Percentiles rank a stretch among this genome's conserved stretches.
Conservation (phyloP, 495 filamentous ascomycete genomes). For the Penicillium canescens region DNA sequence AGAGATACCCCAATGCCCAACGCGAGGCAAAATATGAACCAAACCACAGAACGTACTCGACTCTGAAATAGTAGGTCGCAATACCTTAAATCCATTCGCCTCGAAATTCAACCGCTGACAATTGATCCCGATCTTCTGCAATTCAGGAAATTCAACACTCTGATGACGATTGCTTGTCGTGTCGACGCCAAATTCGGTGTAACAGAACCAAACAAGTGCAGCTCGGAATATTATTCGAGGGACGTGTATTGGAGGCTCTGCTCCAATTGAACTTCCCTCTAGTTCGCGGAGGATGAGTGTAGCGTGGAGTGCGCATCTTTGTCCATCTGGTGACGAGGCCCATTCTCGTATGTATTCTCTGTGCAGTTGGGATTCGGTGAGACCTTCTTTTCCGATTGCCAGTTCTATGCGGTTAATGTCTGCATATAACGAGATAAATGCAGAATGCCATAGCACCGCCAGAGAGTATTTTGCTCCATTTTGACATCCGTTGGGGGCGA, state of each 20-base stretch:
- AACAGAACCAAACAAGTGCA: conserved; percentile 15
- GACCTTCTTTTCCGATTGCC: conserved; percentile 25
- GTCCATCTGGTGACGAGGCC: conserved; percentile 17
- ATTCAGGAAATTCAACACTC: conserved; percentile 9
- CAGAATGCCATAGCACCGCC: conserved; percentile 32
- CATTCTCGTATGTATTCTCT: conserved; percentile 11
- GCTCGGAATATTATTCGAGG: conserved; percentile 18
- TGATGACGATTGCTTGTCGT: not conserved
- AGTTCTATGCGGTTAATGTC: conserved; percentile 31
- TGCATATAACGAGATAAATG: conserved; percentile 28
- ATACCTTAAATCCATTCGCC: conserved; percentile 8
- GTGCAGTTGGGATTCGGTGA: conserved; percentile 5
- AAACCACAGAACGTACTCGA: conserved; percentile 14
- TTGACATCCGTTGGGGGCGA: not conserved
- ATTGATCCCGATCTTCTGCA: conserved; percentile 6
- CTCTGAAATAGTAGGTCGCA: conserved; percentile 6
- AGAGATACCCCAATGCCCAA: conserved; percentile 17
- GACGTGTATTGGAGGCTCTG: conserved; percentile 20
- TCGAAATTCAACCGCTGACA: conserved; percentile 13
- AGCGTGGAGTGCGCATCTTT: conserved; percentile 19
- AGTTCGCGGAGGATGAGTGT: conserved; percentile 19
- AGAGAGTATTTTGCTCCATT: conserved; percentile 22
- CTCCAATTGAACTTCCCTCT: conserved; percentile 12
- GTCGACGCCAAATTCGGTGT: conserved; percentile 5
- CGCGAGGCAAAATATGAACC: conserved; percentile 11